A percentile compares a stretch with the other conserved stretches of the same genome.
phyloP scores from a whole-genome alignment of 1,284 basidiomycete species.

The Sporisorium sorghi region DNA sequence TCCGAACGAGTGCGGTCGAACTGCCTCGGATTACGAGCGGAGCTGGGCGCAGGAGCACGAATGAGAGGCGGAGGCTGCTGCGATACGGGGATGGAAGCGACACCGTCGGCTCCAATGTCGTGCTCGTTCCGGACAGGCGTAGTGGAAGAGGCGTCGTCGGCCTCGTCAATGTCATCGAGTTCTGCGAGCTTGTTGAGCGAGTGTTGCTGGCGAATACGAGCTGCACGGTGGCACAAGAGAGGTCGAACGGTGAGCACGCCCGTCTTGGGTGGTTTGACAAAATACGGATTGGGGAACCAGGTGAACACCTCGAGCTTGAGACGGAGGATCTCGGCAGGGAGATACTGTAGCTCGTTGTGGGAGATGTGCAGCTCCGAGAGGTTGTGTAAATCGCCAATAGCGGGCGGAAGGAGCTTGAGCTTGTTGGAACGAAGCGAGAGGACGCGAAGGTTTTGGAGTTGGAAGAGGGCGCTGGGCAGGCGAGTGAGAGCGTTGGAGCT shows the following conservation, averaged over 20 bases:
- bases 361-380: constrained; percentile 63
- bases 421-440: constrained; percentile 66
- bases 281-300: constrained; percentile 64
- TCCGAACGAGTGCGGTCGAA: constrained; percentile 45
- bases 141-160: constrained; percentile 29
- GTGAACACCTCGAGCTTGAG: constrained; percentile 60
- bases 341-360: constrained; percentile 58
- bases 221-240: constrained; percentile 27
- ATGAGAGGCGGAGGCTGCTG: constrained; percentile 45
- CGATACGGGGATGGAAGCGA: not conserved
- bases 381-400: constrained; percentile 62
- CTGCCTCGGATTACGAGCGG: constrained; percentile 18
- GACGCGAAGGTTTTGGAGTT: constrained; percentile 62
- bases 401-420: constrained; percentile 58
- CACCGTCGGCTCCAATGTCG: not conserved
- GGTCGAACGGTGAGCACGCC: constrained; percentile 41
- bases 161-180: constrained; percentile 25
- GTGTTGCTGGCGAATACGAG: constrained; percentile 22
- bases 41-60: constrained; percentile 22
- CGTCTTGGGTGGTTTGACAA: constrained; percentile 40
- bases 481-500: constrained; percentile 56
- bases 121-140: constrained; percentile 24
- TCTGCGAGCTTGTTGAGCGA: constrained; percentile 18
- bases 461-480: constrained; percentile 65
- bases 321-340: constrained; percentile 65